Percentiles rank a stretch among this genome's conserved stretches.
phyloP scores from a whole-genome alignment of 176 grass and related monocot species.

The Elaeis guineensis region DNA sequence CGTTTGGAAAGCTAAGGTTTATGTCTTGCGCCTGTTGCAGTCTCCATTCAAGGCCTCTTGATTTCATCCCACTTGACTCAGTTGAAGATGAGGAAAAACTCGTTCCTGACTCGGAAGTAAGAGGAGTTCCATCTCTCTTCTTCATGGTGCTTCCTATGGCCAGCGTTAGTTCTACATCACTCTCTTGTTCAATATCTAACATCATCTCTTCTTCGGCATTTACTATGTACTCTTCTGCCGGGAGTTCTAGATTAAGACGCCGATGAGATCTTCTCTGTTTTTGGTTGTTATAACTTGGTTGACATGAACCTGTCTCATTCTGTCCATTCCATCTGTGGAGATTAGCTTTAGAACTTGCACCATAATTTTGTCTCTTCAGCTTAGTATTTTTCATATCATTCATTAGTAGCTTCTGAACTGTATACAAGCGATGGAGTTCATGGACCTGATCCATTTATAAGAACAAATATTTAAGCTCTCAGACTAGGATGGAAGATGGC shows the following conservation, averaged over 20 bases:
- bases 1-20: slow-evolving; percentile 6
- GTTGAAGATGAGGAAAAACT: slow-evolving; percentile 37
- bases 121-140: slow-evolving; percentile 19
- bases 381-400: slow-evolving; percentile 21
- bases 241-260: slow-evolving; percentile 8
- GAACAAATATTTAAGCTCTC: not conserved
- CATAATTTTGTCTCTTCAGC: slow-evolving; percentile 7
- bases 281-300: slow-evolving; percentile 5
- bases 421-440: slow-evolving; percentile 38
- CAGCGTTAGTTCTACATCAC: slow-evolving; percentile 30
- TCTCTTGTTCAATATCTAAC: slow-evolving; percentile 16
- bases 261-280: not conserved
- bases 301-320: slow-evolving; percentile 20
- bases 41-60: slow-evolving; percentile 11
- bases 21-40: slow-evolving; percentile 2
- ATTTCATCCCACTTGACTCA: slow-evolving; percentile 23
- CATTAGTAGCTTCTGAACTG: slow-evolving; percentile 39
- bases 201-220: slow-evolving; percentile 16
- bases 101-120: slow-evolving; percentile 24
- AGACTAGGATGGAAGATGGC: not conserved
- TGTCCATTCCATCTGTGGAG: not conserved
- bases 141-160: slow-evolving; percentile 18
- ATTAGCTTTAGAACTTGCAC: not conserved
- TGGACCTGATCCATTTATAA: slow-evolving; percentile 17
- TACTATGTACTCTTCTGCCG: slow-evolving; percentile 27